phyloP scores from a whole-genome alignment of 495 filamentous ascomycete species.

The Lasiosphaeris hirsuta region DNA sequence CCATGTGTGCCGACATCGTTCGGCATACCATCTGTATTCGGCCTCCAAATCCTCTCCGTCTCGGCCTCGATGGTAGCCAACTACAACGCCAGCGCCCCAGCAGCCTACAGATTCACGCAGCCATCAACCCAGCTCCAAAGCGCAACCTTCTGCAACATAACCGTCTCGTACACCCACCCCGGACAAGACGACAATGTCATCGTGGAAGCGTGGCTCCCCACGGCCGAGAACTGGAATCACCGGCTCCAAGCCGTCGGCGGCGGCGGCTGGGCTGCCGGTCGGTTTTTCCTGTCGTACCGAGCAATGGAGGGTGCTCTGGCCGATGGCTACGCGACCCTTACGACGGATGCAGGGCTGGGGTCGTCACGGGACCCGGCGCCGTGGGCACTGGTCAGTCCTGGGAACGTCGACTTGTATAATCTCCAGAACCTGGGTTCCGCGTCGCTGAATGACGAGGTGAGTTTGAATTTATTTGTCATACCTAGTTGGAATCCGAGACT shows the following conservation, averaged over 20 bases:
- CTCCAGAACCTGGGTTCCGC: constrained; percentile 40
- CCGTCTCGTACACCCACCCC: constrained; percentile 43
- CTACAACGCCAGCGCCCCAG: constrained; percentile 9
- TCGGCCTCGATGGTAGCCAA: constrained; percentile 16
- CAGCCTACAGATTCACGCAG: constrained; percentile 4
- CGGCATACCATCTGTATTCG: too few relatives aligned
- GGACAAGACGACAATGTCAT: constrained; percentile 36
- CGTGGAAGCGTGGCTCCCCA: constrained; percentile 38
- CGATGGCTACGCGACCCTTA: constrained; percentile 41
- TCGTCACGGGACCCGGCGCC: not conserved
- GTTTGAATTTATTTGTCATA: constrained; percentile 4
- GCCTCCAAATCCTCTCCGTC: too few relatives aligned
- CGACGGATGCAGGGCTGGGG: constrained; percentile 36
- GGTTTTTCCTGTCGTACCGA: constrained; percentile 9
- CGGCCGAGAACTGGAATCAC: constrained; percentile 37
- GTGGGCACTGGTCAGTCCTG: constrained; percentile 41
- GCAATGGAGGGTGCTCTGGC: constrained; percentile 29
- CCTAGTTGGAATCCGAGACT: too few relatives aligned
- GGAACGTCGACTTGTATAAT: constrained; percentile 40
- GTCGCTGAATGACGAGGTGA: constrained; percentile 22
- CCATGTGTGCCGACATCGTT: too few relatives aligned
- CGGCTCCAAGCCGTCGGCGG: constrained; percentile 45
- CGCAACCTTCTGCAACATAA: constrained; percentile 44
- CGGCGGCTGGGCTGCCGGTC: constrained; percentile 39
- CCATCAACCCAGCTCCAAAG: constrained; percentile 18